Conservation (phyloP, 2,329 filamentous ascomycete species). For the Fusarium sp. region DNA sequence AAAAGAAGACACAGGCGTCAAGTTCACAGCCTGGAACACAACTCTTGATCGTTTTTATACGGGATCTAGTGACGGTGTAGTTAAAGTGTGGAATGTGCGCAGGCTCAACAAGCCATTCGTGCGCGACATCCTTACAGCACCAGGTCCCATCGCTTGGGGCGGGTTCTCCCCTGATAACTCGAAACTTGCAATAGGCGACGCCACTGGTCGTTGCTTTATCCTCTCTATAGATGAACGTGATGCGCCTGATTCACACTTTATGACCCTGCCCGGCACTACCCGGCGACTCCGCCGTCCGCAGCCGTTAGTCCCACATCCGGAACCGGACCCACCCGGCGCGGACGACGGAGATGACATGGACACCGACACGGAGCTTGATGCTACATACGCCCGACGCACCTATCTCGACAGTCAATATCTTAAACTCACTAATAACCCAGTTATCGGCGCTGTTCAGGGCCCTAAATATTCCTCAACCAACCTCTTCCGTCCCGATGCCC, state of each 20-base stretch:
- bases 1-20: slow-evolving; percentile 70
- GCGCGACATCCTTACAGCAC: slow-evolving; percentile 65
- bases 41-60: slow-evolving; percentile 71
- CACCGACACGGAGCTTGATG: slow-evolving; percentile 16
- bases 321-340: slow-evolving; percentile 57
- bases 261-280: slow-evolving; percentile 53
- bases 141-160: slow-evolving; percentile 69
- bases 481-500: slow-evolving; percentile 63
- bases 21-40: slow-evolving; percentile 72
- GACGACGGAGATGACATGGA: slow-evolving; percentile 36
- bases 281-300: slow-evolving; percentile 59
- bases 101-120: slow-evolving; percentile 59
- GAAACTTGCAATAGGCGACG: slow-evolving; percentile 70
- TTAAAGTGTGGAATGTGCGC: slow-evolving; percentile 73
- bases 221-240: slow-evolving; percentile 63
- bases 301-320: slow-evolving; percentile 63
- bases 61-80: slow-evolving; percentile 71
- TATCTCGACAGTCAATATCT: slow-evolving; percentile 58
- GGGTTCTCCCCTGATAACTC: slow-evolving; percentile 68
- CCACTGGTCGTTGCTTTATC: slow-evolving; percentile 69
- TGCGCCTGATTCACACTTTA: slow-evolving; percentile 51
- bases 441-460: slow-evolving; percentile 68
- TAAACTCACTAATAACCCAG: slow-evolving; percentile 57
- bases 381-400: slow-evolving; percentile 43
- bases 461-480: slow-evolving; percentile 61